Conservation (phyloP, 2,329 filamentous ascomycete species). For the Fusarium domesticum region DNA sequence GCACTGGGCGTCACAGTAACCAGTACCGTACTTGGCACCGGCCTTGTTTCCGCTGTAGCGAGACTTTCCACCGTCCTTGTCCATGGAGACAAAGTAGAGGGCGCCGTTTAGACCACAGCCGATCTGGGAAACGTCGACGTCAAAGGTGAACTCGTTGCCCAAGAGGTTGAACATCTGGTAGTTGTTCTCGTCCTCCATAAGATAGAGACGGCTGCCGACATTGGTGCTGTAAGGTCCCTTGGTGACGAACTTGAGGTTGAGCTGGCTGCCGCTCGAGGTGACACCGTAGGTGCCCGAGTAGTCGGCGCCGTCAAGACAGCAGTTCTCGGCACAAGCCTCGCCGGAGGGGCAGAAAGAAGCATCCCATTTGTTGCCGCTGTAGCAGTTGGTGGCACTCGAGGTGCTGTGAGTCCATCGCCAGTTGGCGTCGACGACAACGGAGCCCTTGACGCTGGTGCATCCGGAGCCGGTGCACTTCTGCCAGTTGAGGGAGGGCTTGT, state of each 20-base stretch:
- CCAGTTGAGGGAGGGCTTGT: conserved; percentile 53
- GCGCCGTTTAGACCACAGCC: conserved; percentile 71
- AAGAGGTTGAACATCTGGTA: conserved; percentile 65
- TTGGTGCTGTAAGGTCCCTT: conserved; percentile 46
- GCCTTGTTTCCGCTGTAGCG: conserved; percentile 51
- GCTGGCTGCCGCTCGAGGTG: conserved; percentile 47
- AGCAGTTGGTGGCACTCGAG: conserved; percentile 52
- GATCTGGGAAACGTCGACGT: conserved; percentile 66
- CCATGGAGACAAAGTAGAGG: conserved; percentile 64
- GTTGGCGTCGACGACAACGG: conserved; percentile 57
- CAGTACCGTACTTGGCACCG: conserved; percentile 59
- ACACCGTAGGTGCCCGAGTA: conserved; percentile 53
- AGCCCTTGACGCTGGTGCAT: conserved; percentile 49
- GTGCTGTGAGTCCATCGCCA: conserved; percentile 58
- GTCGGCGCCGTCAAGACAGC: conserved; percentile 53
- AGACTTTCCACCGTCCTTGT: conserved; percentile 52
- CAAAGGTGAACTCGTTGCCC: conserved; percentile 69
- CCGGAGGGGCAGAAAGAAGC: conserved; percentile 40
- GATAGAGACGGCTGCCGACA: conserved; percentile 58
- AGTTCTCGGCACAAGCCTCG: conserved; percentile 45
- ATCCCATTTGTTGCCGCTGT: conserved; percentile 51
- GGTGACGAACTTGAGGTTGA: conserved; percentile 58
- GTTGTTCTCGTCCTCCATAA: conserved; percentile 58
- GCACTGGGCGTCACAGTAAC: conserved; percentile 52
- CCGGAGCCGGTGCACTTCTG: conserved; percentile 50